Conservation (phyloP, 495 filamentous ascomycete genomes). For the Penicillium steckii region DNA sequence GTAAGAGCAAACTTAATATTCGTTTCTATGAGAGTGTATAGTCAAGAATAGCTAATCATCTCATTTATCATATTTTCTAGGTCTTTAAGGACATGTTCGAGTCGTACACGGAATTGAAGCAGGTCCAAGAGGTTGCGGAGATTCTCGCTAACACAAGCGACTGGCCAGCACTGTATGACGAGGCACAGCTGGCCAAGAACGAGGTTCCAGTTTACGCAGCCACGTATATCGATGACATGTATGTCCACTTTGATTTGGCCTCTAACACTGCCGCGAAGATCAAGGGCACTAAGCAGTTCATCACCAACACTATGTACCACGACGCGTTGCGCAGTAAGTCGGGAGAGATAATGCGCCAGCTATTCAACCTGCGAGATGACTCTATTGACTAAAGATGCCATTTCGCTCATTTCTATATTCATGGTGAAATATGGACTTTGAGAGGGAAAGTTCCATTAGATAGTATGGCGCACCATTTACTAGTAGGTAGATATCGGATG, state of each 20-base stretch:
- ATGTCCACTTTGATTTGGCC: slow-evolving; percentile 75
- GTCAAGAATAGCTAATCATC: slow-evolving; percentile 6
- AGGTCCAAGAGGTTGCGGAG: slow-evolving; percentile 64
- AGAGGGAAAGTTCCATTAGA: no score
- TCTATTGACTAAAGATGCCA: slow-evolving; percentile 63
- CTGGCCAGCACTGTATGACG: slow-evolving; percentile 79
- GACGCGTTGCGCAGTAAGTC: slow-evolving; percentile 70
- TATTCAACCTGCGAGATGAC: slow-evolving; percentile 73
- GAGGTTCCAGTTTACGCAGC: slow-evolving; percentile 87
- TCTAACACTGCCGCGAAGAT: slow-evolving; percentile 73
- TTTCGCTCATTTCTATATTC: no score
- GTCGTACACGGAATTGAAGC: slow-evolving; percentile 66
- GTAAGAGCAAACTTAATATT: slow-evolving; percentile 38
- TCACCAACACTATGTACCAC: slow-evolving; percentile 87
- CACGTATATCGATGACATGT: slow-evolving; percentile 91
- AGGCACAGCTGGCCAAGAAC: slow-evolving; percentile 68
- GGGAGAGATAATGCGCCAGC: slow-evolving; percentile 68
- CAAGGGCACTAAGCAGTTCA: slow-evolving; percentile 71
- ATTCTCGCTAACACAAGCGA: slow-evolving; percentile 61
- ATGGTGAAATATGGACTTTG: no score
- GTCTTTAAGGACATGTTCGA: slow-evolving; percentile 81
- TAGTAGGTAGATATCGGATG: neutral
- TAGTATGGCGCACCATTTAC: no score
- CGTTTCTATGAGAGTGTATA: neutral
- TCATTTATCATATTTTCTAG: slow-evolving; percentile 14